These are phyloP conservation scores for Coemansia nantahalensis DNA, from an alignment of 192 early-diverging fungal species.

Conservation along the genomic window DNA sequence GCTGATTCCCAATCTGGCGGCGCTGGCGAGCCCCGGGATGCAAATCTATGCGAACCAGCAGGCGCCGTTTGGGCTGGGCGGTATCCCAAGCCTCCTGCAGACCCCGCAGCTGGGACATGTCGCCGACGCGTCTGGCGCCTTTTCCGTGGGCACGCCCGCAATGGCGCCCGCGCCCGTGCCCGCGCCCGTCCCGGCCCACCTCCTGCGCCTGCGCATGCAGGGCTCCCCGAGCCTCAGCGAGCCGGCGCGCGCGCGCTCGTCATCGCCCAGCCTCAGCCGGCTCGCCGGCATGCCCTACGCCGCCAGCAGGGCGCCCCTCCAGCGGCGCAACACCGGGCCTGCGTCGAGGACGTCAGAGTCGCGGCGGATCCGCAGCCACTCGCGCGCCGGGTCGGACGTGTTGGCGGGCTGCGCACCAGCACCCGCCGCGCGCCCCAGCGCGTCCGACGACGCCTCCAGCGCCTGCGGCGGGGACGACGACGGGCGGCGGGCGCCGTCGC, in stretches of 20 bases:
- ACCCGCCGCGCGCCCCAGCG: neutral
- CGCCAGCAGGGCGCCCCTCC: constrained; percentile 17
- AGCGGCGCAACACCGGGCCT: constrained; percentile 11
- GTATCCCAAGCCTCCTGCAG: constrained; percentile 21
- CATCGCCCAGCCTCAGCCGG: constrained; percentile 16
- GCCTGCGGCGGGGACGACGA: neutral
- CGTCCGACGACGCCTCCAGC: constrained; percentile 1
- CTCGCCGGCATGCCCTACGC: constrained; percentile 9
- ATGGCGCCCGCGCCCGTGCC: constrained; percentile 7
- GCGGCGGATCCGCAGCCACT: constrained; percentile 15
- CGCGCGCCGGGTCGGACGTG: constrained; percentile 6
- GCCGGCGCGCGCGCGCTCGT: constrained; percentile 20
- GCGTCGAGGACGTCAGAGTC: neutral
- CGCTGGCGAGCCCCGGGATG: constrained; percentile 10
- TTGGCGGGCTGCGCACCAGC: constrained; percentile 1
- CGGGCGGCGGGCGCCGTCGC: constrained; percentile 1
- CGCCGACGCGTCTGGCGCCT: constrained; percentile 1
- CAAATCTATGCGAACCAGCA: constrained; percentile 11
- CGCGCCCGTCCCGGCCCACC: constrained; percentile 2
- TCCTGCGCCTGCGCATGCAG: constrained; percentile 18
- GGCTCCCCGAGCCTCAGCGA: constrained; percentile 33
- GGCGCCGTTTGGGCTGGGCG: constrained; percentile 1
- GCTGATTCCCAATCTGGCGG: constrained; percentile 14
- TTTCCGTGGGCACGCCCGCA: constrained; percentile 6
- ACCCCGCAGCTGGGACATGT: constrained; percentile 4